A percentile compares a stretch with the other conserved stretches of the same genome.
phyloP scores from a whole-genome alignment of 352 stramenopile genomes.

The Globisporangium splendens region DNA sequence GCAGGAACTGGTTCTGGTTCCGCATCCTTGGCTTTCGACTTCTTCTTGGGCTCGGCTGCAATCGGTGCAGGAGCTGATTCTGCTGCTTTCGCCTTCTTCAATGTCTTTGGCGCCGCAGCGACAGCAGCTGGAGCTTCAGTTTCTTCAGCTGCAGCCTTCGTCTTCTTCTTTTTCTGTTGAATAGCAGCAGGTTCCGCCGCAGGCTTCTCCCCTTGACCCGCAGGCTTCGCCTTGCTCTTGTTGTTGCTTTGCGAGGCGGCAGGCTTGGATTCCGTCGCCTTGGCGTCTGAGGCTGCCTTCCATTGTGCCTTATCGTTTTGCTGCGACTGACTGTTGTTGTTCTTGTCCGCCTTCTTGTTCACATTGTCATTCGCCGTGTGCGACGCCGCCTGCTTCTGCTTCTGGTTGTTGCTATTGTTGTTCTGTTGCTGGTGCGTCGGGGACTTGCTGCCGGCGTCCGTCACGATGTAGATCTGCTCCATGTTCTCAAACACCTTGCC shows the following conservation, averaged over 20 bases:
- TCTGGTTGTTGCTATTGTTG: too few relatives aligned
- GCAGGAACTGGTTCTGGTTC: background rate
- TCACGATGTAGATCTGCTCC: conserved; percentile 75
- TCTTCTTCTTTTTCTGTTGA: conserved; percentile 18
- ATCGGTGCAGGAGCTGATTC: conserved; percentile 1
- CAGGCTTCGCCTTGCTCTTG: background rate
- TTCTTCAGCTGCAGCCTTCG: conserved; percentile 20
- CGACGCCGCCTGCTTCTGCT: conserved; percentile 1
- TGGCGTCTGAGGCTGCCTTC: background rate
- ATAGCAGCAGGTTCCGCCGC: conserved; percentile 13
- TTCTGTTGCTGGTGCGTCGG: background rate
- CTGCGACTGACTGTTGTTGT: conserved; percentile 13
- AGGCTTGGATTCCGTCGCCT: background rate
- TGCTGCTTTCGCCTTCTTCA: conserved; percentile 19
- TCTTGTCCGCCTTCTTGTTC: conserved; percentile 11
- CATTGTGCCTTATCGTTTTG: conserved; percentile 5
- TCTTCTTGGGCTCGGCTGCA: conserved; percentile 8
- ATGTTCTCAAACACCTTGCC: conserved; percentile 75
- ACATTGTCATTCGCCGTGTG: background rate
- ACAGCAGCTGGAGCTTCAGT: conserved; percentile 1
- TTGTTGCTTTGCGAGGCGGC: conserved; percentile 2
- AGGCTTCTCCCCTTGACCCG: background rate
- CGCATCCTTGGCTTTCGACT: conserved; percentile 2
- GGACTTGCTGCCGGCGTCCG: conserved; percentile 20
- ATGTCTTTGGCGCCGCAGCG: background rate